Base-by-base conservation (phyloP, 108 stramenopile genomes). In the Cyclostephanos invisitatus region DNA sequence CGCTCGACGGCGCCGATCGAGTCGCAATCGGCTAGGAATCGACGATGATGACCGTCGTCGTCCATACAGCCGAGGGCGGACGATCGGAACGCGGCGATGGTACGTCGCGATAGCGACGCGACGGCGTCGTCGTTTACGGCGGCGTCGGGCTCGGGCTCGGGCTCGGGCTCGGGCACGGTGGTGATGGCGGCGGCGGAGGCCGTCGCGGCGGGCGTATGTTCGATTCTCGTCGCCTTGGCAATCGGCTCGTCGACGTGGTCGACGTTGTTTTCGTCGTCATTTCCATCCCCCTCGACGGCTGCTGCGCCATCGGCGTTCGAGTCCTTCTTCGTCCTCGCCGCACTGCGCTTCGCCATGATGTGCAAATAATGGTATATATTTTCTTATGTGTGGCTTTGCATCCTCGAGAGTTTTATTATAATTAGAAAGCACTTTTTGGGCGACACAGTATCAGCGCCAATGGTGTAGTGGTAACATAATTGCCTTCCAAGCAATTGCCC, bases 1-100 rank as follows among this genome's bases (percentile, higher is more conserved):
- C 62, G 62, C 42, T 77, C 76, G 37, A 77, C 40, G 3, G 76
- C 64, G 8, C 76, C 76, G 40, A 50, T 40, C 11, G 64, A 12
- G 44, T 64, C 55, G 38, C 72, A 73, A 14, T 73, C 56, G 56
- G 64, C 27, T 6, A 73, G 53, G 20, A 62, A 57, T 27, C 42
- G 40, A 47, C 32, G 32, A 32, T 69, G 29, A n/a, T 69, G 29
- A n/a, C 29, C 58, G 40, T 25, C 18, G 21, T 28, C 32, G 35
- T 35, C 44, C 0, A 5, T 0, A 21, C 18, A 2, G 38, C 4
- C 18, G 40, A 25, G 24, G 44, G 38, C 17, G 63, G 18, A n/a
- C 22, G 64, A 66, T 59, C 49, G 58, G 48, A 62, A 62, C 21
- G 61, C 70, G 21, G 47, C 11, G 22, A 72, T 62, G 21, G 62